A percentile compares a stretch with the other conserved stretches of the same genome.
Evolutionary conservation across 768 basidiomycete species (phyloP).

Genomic region (Agaricus subrufescens): DNA sequence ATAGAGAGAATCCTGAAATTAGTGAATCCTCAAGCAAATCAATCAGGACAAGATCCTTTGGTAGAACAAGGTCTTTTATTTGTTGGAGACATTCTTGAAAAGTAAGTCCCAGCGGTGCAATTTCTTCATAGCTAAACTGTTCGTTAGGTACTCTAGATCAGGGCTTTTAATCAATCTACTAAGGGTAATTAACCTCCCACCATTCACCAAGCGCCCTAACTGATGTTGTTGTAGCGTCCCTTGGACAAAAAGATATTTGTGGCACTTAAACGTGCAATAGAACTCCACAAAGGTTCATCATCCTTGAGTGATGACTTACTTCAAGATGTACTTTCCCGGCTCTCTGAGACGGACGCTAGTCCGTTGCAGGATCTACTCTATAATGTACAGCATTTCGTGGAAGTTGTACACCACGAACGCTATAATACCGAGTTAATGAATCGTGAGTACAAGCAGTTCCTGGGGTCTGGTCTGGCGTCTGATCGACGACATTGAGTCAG

Average conservation of each 20-base stretch:
- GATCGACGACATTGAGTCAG: slow-evolving; percentile 27
- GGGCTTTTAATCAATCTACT: slow-evolving; percentile 42
- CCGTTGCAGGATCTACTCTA: slow-evolving; percentile 48
- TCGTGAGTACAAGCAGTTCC: slow-evolving; percentile 33
- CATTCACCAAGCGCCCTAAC: neutral
- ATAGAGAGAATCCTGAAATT: slow-evolving; percentile 1
- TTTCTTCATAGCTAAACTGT: neutral
- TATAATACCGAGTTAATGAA: slow-evolving; percentile 51
- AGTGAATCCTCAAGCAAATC: neutral
- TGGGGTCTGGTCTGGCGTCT: neutral
- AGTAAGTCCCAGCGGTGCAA: neutral
- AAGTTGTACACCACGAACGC: slow-evolving; percentile 49
- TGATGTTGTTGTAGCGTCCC: slow-evolving; percentile 31
- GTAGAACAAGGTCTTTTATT: slow-evolving; percentile 4
- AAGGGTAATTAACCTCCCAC: slow-evolving; percentile 36
- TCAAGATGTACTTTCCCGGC: slow-evolving; percentile 48
- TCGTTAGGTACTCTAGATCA: slow-evolving; percentile 4
- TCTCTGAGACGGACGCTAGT: slow-evolving; percentile 44
- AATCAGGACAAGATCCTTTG: slow-evolving; percentile 1
- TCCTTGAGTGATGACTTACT: slow-evolving; percentile 34
- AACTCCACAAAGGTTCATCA: slow-evolving; percentile 28
- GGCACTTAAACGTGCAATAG: slow-evolving; percentile 45
- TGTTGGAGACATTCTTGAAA: slow-evolving; percentile 2
- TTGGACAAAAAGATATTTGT: slow-evolving; percentile 45
- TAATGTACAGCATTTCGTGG: slow-evolving; percentile 55